Percentiles rank a stretch among this genome's conserved stretches.
Conservation (phyloP, 2,329 filamentous ascomycete species). For the Penicillium janthinellum region DNA sequence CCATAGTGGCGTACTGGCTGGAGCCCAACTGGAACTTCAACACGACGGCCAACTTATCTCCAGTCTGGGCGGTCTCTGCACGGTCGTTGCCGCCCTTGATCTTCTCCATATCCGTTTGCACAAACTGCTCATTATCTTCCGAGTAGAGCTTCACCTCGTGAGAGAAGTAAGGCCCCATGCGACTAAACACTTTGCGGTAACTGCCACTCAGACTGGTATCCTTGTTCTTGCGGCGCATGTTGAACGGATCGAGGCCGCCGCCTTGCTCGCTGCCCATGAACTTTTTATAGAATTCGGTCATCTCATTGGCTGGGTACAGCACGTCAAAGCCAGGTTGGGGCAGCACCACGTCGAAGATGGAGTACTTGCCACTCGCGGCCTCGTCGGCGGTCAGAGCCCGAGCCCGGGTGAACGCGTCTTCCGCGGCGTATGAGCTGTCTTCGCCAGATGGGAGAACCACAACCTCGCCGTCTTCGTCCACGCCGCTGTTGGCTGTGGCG, state of each 20-base stretch:
- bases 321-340: slow-evolving; percentile 92
- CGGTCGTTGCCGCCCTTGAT: slow-evolving; percentile 51
- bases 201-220: slow-evolving; percentile 87
- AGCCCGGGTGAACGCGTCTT: slow-evolving; percentile 67
- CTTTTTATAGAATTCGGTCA: slow-evolving; percentile 78
- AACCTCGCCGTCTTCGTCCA: slow-evolving; percentile 66
- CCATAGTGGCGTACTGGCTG: slow-evolving; percentile 84
- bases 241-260: slow-evolving; percentile 75
- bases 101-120: slow-evolving; percentile 80
- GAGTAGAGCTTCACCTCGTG: slow-evolving; percentile 71
- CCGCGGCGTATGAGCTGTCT: slow-evolving; percentile 56
- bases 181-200: slow-evolving; percentile 81
- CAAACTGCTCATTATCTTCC: slow-evolving; percentile 73
- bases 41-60: slow-evolving; percentile 64
- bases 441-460: slow-evolving; percentile 63
- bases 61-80: slow-evolving; percentile 15
- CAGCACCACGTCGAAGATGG: slow-evolving; percentile 84
- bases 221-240: slow-evolving; percentile 83
- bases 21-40: slow-evolving; percentile 75
- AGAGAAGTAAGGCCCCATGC: slow-evolving; percentile 64
- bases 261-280: slow-evolving; percentile 84
- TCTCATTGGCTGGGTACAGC: slow-evolving; percentile 78
- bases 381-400: slow-evolving; percentile 76
- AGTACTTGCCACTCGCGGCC: slow-evolving; percentile 71
- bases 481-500: slow-evolving; percentile 38